Evolutionary conservation across 2,329 filamentous ascomycete genomes (phyloP).

Genomic region (Aciculosporium take): DNA sequence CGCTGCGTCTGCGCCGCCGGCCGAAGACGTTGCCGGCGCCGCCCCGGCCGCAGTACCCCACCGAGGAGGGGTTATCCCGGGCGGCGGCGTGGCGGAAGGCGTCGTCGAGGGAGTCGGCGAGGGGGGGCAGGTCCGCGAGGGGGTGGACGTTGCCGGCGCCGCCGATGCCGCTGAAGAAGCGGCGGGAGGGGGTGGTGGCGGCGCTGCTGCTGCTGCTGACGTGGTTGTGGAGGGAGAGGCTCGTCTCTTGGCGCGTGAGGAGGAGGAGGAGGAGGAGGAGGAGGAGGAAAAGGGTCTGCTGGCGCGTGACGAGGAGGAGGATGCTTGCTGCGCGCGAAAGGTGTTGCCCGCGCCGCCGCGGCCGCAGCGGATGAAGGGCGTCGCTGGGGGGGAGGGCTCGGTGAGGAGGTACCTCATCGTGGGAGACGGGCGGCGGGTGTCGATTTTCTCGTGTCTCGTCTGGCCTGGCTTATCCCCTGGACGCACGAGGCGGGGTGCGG

Average conservation of each 20-base stretch:
- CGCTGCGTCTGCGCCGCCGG: conserved; percentile 21
- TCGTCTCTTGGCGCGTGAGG: too few species aligned
- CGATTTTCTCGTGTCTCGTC: too few species aligned
- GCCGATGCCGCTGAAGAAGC: conserved; percentile 52
- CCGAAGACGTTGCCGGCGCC: conserved; percentile 54
- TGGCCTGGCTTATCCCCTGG: too few species aligned
- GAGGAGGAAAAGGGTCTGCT: background rate
- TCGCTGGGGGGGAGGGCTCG: conserved; percentile 18
- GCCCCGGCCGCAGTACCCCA: conserved; percentile 52
- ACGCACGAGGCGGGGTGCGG: too few species aligned
- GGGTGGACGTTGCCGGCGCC: conserved; percentile 50
- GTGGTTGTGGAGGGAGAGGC: conserved; percentile 28
- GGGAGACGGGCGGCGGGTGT: background rate
- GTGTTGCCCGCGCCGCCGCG: conserved; percentile 44
- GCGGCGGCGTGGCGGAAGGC: conserved; percentile 29
- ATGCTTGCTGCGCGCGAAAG: conserved; percentile 29
- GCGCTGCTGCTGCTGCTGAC: conserved; percentile 9
- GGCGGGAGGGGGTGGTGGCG: conserved; percentile 25
- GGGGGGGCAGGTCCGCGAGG: conserved; percentile 22
- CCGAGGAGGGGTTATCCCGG: conserved; percentile 24
- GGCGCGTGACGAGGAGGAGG: too few species aligned
- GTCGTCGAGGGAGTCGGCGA: conserved; percentile 36
- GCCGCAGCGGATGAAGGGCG: conserved; percentile 32
- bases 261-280: conserved; percentile 25
- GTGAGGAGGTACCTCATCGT: conserved; percentile 21